Base-by-base conservation (phyloP, 768 basidiomycete species). In the Mycena maculata region DNA sequence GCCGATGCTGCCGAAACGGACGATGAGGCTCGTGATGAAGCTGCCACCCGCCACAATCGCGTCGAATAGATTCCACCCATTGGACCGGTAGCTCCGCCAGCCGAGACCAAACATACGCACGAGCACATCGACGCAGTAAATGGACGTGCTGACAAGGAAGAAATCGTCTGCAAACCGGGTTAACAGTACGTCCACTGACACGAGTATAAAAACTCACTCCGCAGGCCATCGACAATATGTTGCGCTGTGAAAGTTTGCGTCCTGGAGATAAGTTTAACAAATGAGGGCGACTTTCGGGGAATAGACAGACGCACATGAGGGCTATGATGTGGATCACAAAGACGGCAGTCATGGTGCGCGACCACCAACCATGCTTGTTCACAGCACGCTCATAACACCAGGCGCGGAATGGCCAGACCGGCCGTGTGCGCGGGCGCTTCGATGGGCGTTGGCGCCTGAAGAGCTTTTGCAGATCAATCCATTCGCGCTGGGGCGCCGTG, bases 1-100 rank as follows among this genome's bases (percentile, higher is more conserved):
- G 28, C 85, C 85, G 23, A 78, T 79, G 2, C 81, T 71, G 18
- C 81, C 80, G 72, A 92, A 86, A 5, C 86, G 86, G 42, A 94
- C 88, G 23, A 92, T 80, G 30, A 96, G 75, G 0, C 93, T 97
- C 1, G 96, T 96, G 42, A 90, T 84, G 72, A 96, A 89, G 71
- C 92, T 93, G 8, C 97, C 96, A 3, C 80, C 82, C 20, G 95
- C 89, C 27, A 93, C 90, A 16, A 94, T 72, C 45, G 96, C 79
- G 71, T 98, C 96, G 77, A 96, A 98, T 1, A 95, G 72, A 75
- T 97, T 98, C 96, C 97, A 98, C 8, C 96, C 94, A 71, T 96
- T 94, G 31, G 90, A 88, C n/a, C 86, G 85, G 83, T 94, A 98
- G 75, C 91, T 93, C 18, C 77, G 77, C 89, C 90, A 91, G 1